Base-by-base conservation (phyloP, 1,139 yeast species). In the Dujonia santamariae region DNA sequence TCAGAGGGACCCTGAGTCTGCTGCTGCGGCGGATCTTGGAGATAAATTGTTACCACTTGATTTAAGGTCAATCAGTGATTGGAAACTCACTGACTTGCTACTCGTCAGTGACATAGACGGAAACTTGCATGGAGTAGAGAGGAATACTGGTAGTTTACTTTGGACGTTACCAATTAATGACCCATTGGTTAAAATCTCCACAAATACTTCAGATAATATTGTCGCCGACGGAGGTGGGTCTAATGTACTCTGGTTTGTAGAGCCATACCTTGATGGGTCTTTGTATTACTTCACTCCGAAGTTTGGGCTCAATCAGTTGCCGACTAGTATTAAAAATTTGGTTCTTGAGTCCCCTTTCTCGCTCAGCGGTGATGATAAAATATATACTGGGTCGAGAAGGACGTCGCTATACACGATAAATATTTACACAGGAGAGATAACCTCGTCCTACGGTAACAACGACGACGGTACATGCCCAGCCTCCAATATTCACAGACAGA, bases 21-120 rank as follows among this genome's bases (percentile, higher is more conserved):
- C n/a, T n/a, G n/a, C n/a, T n/a, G n/a, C n/a, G n/a, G n/a, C n/a
- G n/a, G n/a, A n/a, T n/a, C n/a, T n/a, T n/a, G n/a, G n/a, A n/a
- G n/a, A n/a, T n/a, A 36, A 49, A 23, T 42, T 62, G 26, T 46
- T 58, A 8, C 72, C 72, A 4, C 40, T 66, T n/a, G 66, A 65
- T 35, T 43, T 56, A 9, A 46, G 75, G 37, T 59, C 69, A 7
- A 59, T 80, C 15, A 59, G 59, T 14, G 82, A 80, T 41, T 82
- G 82, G 68, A 57, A 63, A 23, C 63, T 87, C 18, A 69, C 84
- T 1, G 78, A 81, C 45, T 53, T 83, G 18, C 56, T 88, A 2
- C 58, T 90, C 13, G 78, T 86, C 1, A 80, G 95, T 19, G 95
- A 92, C 47, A 75, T 90, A 2, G 97, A 92, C 49, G 98, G 98